Evolutionary conservation across 495 filamentous ascomycete species (phyloP), one percentile per base, ranked within the genome.

Genomic region (Aspergillus haitiensis): DNA sequence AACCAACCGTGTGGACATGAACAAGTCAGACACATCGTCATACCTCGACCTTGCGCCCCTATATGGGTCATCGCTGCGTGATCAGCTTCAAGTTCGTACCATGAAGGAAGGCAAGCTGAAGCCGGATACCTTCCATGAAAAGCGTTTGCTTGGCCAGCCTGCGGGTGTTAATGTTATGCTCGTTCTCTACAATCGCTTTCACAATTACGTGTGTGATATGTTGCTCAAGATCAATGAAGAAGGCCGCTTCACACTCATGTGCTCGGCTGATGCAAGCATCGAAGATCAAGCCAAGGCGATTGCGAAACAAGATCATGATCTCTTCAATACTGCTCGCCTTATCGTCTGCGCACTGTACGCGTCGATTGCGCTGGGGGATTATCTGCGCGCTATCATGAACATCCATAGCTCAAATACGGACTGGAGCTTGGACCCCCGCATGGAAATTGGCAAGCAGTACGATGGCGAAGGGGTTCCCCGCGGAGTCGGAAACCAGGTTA

Each of bases 41-140:
- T 93, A 91, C 65, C 78, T 93, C 0, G 90, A 93, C 64, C 78
- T 92, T 6, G 81, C 84, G 0, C 90, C 89, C 0, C 77, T 93
- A 1, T 93, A 93, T 61, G 90, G 90, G 15, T 87, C 82, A 68
- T 87, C 80, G 59, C 73, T 84, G 61, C 75, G 74, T 2, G 82
- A 88, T 67, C 88, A 92, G 67, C 70, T 70, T 2, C 13, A n/a
- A 12, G 80, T 92, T 60, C 78, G 89, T 40, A 86, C 85, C 0
- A 84, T 88, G 64, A 81, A 84, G 65, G 82, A 88, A 57, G 90
- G 90, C 33, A 85, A 80, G 65, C 75, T 93, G 46, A 92, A 92
- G 74, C 81, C 85, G 5, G 90, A 93, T 63, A 78, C 77, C 37
- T 93, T 88, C 59, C 80, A 84, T 5, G 90, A 92, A 67, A 84